phyloP scores from a whole-genome alignment of 345 rosid genomes.

The Eucalyptus regnans region DNA sequence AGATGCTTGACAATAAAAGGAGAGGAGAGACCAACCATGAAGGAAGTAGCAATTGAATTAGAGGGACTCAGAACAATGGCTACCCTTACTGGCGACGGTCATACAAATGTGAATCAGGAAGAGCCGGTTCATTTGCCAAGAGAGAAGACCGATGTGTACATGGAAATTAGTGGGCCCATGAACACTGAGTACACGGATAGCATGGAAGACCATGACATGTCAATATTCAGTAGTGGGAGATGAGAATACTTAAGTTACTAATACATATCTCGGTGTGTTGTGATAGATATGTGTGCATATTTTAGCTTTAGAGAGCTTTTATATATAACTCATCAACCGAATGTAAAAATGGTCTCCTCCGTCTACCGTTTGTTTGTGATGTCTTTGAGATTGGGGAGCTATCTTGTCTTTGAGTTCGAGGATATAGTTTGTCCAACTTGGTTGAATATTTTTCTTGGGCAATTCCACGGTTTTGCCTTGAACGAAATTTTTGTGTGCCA shows the following conservation, averaged over 20 bases:
- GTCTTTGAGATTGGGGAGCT: not conserved
- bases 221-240: not conserved
- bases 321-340: not conserved
- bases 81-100: not conserved
- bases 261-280: not conserved
- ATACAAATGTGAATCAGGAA: not conserved
- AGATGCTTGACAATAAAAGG: slow-evolving; percentile 14
- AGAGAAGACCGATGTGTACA: not conserved
- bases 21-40: slow-evolving; percentile 1
- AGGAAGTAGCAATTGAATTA: slow-evolving; percentile 9
- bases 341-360: not conserved
- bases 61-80: not conserved
- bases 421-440: not conserved
- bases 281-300: fast-evolving
- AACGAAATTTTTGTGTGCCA: not conserved
- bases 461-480: not conserved
- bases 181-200: not conserved
- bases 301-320: not conserved
- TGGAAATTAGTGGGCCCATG: not conserved
- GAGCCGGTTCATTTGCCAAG: not conserved
- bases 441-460: no score
- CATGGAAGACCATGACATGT: not conserved
- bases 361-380: not conserved
- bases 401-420: not conserved
- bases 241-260: not conserved